A percentile compares a stretch with the other conserved stretches of the same genome.
Evolutionary conservation across 495 filamentous ascomycete species (phyloP).

Genomic region (Neurospora hispaniola): DNA sequence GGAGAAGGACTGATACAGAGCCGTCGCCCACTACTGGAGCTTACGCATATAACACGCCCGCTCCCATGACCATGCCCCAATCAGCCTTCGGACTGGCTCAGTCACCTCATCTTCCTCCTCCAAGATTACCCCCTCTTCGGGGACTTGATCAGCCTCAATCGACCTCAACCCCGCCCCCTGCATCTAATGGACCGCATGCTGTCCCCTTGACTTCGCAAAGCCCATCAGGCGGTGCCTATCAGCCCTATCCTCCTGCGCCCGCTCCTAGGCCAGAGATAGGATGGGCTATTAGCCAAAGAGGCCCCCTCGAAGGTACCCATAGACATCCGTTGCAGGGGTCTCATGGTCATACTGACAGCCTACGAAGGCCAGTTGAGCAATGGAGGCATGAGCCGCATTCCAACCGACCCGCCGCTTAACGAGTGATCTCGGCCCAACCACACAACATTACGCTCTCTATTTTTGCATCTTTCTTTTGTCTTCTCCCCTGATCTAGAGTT

Average conservation of each 20-base stretch:
- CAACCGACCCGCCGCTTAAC: neutral
- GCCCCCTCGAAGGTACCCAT: constrained; percentile 15
- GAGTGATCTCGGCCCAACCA: neutral
- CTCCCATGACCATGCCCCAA: constrained; percentile 10
- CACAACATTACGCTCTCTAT: neutral
- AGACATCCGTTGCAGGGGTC: neutral
- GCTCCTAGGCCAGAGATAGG: constrained; percentile 28
- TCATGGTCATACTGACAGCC: constrained; percentile 2
- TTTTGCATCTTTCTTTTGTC: neutral
- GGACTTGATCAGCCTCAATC: constrained; percentile 25
- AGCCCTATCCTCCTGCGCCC: constrained; percentile 17
- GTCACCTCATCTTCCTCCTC: constrained; percentile 29
- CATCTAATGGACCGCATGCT: constrained; percentile 6
- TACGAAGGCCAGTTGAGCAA: constrained; percentile 10
- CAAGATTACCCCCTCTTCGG: constrained; percentile 35
- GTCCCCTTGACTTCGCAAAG: constrained; percentile 3
- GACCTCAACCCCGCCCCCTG: constrained; percentile 17
- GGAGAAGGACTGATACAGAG: constrained; percentile 35
- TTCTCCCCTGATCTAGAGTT: constrained; percentile 6
- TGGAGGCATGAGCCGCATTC: neutral
- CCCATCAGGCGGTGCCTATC: constrained; percentile 3
- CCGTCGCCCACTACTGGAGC: constrained; percentile 26
- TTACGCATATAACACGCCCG: constrained; percentile 22
- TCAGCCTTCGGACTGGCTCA: constrained; percentile 24
- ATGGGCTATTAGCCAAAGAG: constrained; percentile 31